A percentile compares a stretch with the other conserved stretches of the same genome.
phyloP scores from a whole-genome alignment of 441 rosid species.

The Lepidium campestre region DNA sequence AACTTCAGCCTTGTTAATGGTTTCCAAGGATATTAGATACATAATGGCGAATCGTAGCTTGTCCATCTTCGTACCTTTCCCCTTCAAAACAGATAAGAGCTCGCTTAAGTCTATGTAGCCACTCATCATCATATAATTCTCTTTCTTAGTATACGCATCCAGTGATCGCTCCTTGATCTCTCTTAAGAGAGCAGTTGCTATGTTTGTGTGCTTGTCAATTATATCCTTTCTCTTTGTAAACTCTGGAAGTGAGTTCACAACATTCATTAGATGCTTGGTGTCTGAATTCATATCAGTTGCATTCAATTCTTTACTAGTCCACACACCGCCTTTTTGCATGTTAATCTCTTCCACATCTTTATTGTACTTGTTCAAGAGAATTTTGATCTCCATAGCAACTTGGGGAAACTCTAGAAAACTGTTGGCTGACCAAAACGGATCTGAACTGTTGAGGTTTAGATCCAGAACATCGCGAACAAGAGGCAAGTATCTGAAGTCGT shows the following conservation, averaged over 20 bases:
- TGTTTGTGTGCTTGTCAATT: conserved; percentile 91
- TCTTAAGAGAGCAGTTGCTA: conserved; percentile 75
- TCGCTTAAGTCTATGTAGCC: conserved; percentile 72
- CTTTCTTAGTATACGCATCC: conserved; percentile 77
- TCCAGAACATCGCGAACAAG: conserved; percentile 90
- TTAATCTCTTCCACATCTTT: conserved; percentile 90
- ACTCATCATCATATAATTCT: conserved; percentile 82
- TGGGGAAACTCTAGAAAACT: conserved; percentile 84
- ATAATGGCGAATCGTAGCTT: conserved; percentile 85
- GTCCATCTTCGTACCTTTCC: conserved; percentile 79
- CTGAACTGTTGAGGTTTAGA: conserved; percentile 63
- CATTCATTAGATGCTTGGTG: conserved; percentile 92
- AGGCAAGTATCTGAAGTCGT: conserved; percentile 83
- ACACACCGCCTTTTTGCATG: conserved; percentile 64
- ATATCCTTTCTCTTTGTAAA: conserved; percentile 84
- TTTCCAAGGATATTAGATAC: conserved; percentile 73
- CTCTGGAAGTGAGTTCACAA: conserved; percentile 81
- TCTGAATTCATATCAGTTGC: conserved; percentile 74
- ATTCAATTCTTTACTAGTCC: conserved; percentile 39
- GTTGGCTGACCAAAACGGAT: conserved; percentile 80
- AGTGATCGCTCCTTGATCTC: conserved; percentile 92
- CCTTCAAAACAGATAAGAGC: conserved; percentile 59
- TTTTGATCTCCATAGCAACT: conserved; percentile 87
- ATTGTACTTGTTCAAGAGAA: conserved; percentile 77
- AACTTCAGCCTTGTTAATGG: conserved; percentile 65